Base-by-base conservation (phyloP, 768 basidiomycete species). In the Collybia mongolica region DNA sequence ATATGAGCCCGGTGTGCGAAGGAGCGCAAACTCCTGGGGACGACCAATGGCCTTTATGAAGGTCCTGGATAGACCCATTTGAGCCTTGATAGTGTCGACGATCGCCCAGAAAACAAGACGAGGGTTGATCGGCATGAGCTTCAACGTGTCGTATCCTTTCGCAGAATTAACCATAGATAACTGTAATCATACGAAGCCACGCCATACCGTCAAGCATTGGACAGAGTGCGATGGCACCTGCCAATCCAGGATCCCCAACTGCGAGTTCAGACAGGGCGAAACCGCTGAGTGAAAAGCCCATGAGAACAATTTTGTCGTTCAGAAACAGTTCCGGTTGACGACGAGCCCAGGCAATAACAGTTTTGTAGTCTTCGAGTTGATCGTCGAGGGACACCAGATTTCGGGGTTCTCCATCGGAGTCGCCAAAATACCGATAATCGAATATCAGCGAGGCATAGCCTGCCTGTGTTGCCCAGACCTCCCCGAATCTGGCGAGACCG, bases 371-470 rank as follows among this genome's bases (percentile, higher is more conserved):
- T 39, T 64, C 52, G 2, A 58, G 51, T 39, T 65, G 63, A 17
- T 47, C 39, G 9, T 51, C 48, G 18, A 65, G 39, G 8, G 47
- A 46, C 19, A 63, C 54, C 11, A 63, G 37, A 50, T 62, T 60
- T n/a, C 62, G 57, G 6, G 63, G 63, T 36, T 64, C 26, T 3
- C 61, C 61, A 29, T 48, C 64, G 9, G 64, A 65, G 20, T 49
- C 54, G 17, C 64, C 64, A 46, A 65, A 64, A 18, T 46, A 38
- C 9, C 63, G 61, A 54, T 64, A 65, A 49, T 65, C 64, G 35
- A 65, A 60, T 18, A 65, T 63, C 29, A 65, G 56, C 4, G 63
- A 62, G 6, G 64, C 64, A 20, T 45, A 65, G 2, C 53, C 57
- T 37, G 58, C 64, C 26, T 56, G 58, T 6, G 19, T 23, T 5